These are phyloP conservation scores for Aureobasidium sp. DNA, from an alignment of 2,329 filamentous ascomycete genomes.

Conservation along the genomic window DNA sequence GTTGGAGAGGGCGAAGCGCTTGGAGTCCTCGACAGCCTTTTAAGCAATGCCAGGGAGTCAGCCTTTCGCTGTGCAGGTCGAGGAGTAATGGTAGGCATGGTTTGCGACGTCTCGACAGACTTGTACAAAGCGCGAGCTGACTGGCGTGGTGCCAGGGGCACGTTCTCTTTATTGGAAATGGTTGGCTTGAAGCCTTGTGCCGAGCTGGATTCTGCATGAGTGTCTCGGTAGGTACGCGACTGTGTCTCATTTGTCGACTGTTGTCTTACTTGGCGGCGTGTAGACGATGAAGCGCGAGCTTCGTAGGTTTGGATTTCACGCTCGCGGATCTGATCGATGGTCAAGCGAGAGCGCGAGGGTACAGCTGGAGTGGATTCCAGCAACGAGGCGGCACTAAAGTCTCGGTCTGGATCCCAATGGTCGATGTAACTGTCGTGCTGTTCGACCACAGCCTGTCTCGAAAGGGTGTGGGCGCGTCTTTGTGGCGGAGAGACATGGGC, in stretches of 20 bases:
- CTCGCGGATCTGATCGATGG: constrained; percentile 34
- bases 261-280: not conserved
- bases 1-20: constrained; percentile 38
- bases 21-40: constrained; percentile 36
- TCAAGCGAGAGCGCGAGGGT: constrained; percentile 23
- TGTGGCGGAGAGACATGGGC: constrained; percentile 34
- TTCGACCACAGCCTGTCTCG: constrained; percentile 18
- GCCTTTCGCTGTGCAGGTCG: constrained; percentile 24
- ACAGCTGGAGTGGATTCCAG: constrained; percentile 40
- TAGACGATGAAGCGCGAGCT: constrained; percentile 17
- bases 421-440: constrained; percentile 14
- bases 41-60: constrained; percentile 38
- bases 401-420: constrained; percentile 29
- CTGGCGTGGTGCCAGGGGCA: constrained; percentile 15
- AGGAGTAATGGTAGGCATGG: not conserved
- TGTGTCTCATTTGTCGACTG: constrained; percentile 5
- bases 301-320: constrained; percentile 33
- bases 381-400: constrained; percentile 37
- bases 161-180: constrained; percentile 22
- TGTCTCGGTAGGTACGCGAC: not conserved
- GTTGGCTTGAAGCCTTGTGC: constrained; percentile 16
- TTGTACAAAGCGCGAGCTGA: constrained; percentile 19
- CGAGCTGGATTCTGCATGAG: not conserved
- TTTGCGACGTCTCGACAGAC: constrained; percentile 25
- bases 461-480: constrained; percentile 17